Conservation (phyloP, 2,329 filamentous ascomycete genomes). For the Cyphellophora attinorum region DNA sequence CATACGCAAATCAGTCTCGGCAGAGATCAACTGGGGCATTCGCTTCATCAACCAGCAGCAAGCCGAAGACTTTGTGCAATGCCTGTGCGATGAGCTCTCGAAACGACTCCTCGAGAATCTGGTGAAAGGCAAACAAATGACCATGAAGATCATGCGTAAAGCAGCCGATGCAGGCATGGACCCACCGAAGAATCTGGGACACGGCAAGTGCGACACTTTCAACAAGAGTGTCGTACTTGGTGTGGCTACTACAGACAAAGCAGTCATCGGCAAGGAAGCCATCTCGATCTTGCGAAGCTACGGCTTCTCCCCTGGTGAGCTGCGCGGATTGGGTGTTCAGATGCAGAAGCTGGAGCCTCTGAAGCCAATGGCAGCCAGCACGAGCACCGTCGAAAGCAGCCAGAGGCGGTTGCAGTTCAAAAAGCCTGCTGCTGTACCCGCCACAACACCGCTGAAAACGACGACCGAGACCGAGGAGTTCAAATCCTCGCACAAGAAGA, state of each 20-base stretch:
- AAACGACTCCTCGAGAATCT: slow-evolving; percentile 70
- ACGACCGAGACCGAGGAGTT: slow-evolving; percentile 26
- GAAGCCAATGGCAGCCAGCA: slow-evolving; percentile 37
- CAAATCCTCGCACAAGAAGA: slow-evolving; percentile 17
- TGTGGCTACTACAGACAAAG: slow-evolving; percentile 67
- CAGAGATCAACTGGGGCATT: slow-evolving; percentile 97
- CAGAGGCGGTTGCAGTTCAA: slow-evolving; percentile 72
- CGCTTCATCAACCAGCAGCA: slow-evolving; percentile 87
- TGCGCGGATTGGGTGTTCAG: slow-evolving; percentile 86
- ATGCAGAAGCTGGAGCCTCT: slow-evolving; percentile 84
- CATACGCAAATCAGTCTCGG: slow-evolving; percentile 85
- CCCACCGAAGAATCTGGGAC: slow-evolving; percentile 84
- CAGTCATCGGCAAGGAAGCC: slow-evolving; percentile 68
- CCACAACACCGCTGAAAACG: slow-evolving; percentile 2
- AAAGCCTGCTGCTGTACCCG: slow-evolving; percentile 31
- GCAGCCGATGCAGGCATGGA: slow-evolving; percentile 80
- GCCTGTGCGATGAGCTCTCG: slow-evolving; percentile 75
- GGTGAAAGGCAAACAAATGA: slow-evolving; percentile 79
- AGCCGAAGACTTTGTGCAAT: slow-evolving; percentile 82
- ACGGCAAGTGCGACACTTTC: slow-evolving; percentile 89
- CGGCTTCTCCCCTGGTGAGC: slow-evolving; percentile 77
- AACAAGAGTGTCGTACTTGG: slow-evolving; percentile 81
- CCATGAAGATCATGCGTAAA: slow-evolving; percentile 89
- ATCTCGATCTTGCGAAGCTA: slow-evolving; percentile 74
- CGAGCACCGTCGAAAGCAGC: slow-evolving; percentile 50